Evolutionary conservation across 805 yeast genomes (phyloP).

Genomic region (Clavispora santaluciae): DNA sequence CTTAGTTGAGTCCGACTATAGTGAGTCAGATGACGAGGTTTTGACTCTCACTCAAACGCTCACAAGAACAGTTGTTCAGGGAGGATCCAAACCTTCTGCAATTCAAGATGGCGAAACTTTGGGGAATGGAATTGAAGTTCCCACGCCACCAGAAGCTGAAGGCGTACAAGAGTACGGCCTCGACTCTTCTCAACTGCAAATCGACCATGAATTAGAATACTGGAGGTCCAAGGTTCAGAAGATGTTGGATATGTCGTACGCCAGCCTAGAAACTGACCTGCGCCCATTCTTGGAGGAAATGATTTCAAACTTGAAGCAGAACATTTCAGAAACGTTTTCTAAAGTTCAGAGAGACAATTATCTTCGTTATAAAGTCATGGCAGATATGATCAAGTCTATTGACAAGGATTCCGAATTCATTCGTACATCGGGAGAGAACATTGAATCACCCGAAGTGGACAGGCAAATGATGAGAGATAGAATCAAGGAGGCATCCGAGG

Average conservation of each 20-base stretch:
- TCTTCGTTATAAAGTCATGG: conserved; percentile 26
- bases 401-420: conserved; percentile 32
- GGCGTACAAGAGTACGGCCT: neutral
- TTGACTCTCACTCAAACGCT: neutral
- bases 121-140: neutral
- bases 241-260: conserved; percentile 30
- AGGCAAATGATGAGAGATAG: conserved; percentile 36
- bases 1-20: conserved; percentile 5
- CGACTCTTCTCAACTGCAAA: conserved; percentile 9
- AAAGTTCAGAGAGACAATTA: conserved; percentile 25
- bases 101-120: neutral
- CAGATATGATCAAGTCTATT: conserved; percentile 24
- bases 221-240: conserved; percentile 33
- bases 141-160: neutral
- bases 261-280: conserved; percentile 29
- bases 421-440: conserved; percentile 14
- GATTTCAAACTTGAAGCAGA: conserved; percentile 22
- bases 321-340: conserved; percentile 23
- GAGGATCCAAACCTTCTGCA: neutral
- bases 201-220: conserved; percentile 27
- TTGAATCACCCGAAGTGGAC: conserved; percentile 13
- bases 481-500: conserved; percentile 22
- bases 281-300: conserved; percentile 20
- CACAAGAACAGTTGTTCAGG: neutral
- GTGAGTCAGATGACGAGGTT: conserved; percentile 3